These are phyloP conservation scores for Sarocladium kiliense DNA, from an alignment of 2,329 filamentous ascomycete species.

Conservation along the genomic window DNA sequence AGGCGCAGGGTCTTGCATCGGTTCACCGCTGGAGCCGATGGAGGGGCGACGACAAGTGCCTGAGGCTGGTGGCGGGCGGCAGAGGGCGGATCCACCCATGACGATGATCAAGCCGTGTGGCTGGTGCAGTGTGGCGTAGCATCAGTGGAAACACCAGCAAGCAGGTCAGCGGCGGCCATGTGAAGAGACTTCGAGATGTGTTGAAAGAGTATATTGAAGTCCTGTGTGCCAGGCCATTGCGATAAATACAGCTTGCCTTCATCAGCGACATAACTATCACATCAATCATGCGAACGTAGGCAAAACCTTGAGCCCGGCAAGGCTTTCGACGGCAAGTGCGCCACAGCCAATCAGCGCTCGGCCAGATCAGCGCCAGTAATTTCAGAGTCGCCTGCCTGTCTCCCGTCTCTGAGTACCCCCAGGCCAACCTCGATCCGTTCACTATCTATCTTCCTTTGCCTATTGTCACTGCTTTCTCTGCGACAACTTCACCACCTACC, in stretches of 20 bases:
- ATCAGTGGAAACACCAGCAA: too few species aligned
- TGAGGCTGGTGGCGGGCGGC: neutral
- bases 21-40: constrained; percentile 8
- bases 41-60: neutral
- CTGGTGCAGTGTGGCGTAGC: constrained; percentile 1
- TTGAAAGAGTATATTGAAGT: too few species aligned
- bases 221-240: too few species aligned
- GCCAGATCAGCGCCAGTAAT: constrained; percentile 3
- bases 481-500: neutral
- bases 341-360: neutral
- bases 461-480: too few species aligned
- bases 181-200: too few species aligned
- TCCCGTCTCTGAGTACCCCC: neutral
- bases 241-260: too few species aligned
- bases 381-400: neutral
- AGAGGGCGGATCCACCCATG: neutral
- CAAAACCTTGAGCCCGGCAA: neutral
- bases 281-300: neutral
- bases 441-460: neutral
- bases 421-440: constrained; percentile 1
- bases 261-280: too few species aligned
- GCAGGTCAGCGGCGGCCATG: too few species aligned
- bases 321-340: neutral
- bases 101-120: neutral
- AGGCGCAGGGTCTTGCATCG: neutral